Percentiles rank a stretch among this genome's conserved stretches.
Conservation (phyloP, 176 grass and related monocot species). For the Pontederia paniculata region DNA sequence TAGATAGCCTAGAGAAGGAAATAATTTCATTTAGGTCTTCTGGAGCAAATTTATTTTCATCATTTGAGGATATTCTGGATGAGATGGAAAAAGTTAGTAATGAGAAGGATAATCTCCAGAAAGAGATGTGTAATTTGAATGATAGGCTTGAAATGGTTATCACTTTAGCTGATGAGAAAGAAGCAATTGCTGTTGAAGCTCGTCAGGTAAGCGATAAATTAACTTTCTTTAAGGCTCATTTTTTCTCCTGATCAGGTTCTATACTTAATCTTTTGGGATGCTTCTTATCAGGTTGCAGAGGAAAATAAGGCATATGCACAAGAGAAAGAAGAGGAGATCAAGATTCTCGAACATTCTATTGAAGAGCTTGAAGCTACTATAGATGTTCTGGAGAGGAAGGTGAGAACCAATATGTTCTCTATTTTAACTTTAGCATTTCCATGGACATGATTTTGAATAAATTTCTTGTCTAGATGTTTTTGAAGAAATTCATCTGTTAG, state of each 20-base stretch:
- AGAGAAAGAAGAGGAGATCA: slow-evolving; percentile 85
- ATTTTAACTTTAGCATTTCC: too few species aligned
- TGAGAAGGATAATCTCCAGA: slow-evolving; percentile 33
- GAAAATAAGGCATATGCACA: slow-evolving; percentile 56
- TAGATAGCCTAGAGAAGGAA: slow-evolving; percentile 56
- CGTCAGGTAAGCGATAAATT: slow-evolving; percentile 41
- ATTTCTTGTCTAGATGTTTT: too few species aligned
- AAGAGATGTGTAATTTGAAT: slow-evolving; percentile 40
- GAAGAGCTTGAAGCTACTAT: slow-evolving; percentile 80
- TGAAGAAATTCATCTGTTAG: too few species aligned
- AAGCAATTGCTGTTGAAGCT: slow-evolving; percentile 72
- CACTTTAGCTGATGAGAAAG: slow-evolving; percentile 81
- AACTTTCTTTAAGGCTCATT: too few species aligned
- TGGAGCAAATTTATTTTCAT: slow-evolving; percentile 26
- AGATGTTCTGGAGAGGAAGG: slow-evolving; percentile 68
- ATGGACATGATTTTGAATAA: too few species aligned
- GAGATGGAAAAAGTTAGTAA: slow-evolving; percentile 31
- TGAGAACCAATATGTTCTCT: background rate
- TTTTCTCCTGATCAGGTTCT: too few species aligned
- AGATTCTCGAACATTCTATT: slow-evolving; percentile 70
- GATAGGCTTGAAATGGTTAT: slow-evolving; percentile 59
- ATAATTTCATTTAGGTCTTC: slow-evolving; percentile 50
- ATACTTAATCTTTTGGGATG: slow-evolving; percentile 11
- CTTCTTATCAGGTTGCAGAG: slow-evolving; percentile 49
- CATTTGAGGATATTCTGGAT: slow-evolving; percentile 35